Conservation (phyloP, 2,329 filamentous ascomycete genomes). For the Verticillium nubilum region DNA sequence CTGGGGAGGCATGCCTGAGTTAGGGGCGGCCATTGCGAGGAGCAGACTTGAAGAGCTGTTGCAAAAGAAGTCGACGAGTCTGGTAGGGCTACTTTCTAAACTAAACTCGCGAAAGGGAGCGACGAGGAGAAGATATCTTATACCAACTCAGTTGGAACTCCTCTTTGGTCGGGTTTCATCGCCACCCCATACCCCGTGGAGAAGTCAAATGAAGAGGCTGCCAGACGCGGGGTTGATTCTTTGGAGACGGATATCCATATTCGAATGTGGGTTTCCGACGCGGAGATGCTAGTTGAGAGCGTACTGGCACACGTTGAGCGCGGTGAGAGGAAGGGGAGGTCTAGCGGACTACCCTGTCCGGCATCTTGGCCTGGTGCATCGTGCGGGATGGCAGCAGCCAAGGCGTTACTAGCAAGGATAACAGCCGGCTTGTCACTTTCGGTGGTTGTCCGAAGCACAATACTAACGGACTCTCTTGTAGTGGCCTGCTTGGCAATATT, state of each 20-base stretch:
- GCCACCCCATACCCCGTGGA: background rate
- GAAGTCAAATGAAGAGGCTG: background rate
- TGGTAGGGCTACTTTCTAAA: background rate
- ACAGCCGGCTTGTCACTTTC: background rate
- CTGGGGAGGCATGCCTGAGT: background rate
- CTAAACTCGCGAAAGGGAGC: background rate
- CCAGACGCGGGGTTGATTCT: background rate
- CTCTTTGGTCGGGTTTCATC: background rate
- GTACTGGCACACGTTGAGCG: too few species aligned
- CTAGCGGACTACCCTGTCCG: background rate
- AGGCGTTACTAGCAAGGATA: background rate
- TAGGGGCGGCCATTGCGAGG: background rate
- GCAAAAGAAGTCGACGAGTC: background rate
- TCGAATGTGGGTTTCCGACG: background rate
- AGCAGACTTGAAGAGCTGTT: background rate
- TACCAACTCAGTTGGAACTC: background rate
- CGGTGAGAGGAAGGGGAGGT: background rate
- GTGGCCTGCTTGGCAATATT: background rate
- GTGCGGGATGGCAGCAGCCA: background rate
- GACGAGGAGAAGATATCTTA: background rate
- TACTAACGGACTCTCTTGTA: background rate
- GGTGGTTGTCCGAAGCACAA: background rate
- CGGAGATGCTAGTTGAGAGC: background rate
- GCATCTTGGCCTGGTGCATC: background rate
- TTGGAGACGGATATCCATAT: background rate